These are phyloP conservation scores for Boletus sp. DNA, from an alignment of 768 basidiomycete genomes.

Conservation along the genomic window DNA sequence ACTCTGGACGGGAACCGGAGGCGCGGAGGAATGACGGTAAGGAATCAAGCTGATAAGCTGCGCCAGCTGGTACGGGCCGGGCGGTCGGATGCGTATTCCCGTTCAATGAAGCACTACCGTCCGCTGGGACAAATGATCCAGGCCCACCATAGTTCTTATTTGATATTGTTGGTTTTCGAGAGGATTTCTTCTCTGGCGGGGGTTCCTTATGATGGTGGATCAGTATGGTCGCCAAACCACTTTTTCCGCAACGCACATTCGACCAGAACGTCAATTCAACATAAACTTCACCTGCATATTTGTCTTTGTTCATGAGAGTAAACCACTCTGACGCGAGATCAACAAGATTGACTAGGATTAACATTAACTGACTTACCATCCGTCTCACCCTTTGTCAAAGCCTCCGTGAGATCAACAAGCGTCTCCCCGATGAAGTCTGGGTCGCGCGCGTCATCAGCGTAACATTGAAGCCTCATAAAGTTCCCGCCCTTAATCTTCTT, in stretches of 20 bases:
- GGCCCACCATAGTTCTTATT: slow-evolving; percentile 74
- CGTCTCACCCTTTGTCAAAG: slow-evolving; percentile 90
- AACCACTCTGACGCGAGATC: slow-evolving; percentile 77
- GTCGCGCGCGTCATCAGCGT: slow-evolving; percentile 92
- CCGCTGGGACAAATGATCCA: slow-evolving; percentile 66
- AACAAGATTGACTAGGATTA: slow-evolving; percentile 9
- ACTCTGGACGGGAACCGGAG: slow-evolving; percentile 61
- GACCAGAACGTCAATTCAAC: slow-evolving; percentile 97
- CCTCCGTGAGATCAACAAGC: slow-evolving; percentile 83
- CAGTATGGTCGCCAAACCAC: neutral
- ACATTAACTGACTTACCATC: slow-evolving; percentile 65
- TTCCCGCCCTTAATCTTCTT: slow-evolving; percentile 66
- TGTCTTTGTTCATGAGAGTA: slow-evolving; percentile 82
- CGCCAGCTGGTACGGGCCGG: slow-evolving; percentile 23
- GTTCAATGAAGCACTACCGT: slow-evolving; percentile 28
- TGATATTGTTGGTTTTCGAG: slow-evolving; percentile 46
- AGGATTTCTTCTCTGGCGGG: slow-evolving; percentile 65
- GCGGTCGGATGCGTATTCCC: slow-evolving; percentile 16
- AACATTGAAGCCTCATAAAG: slow-evolving; percentile 79
- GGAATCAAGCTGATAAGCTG: slow-evolving; percentile 43
- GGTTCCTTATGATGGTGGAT: slow-evolving; percentile 53
- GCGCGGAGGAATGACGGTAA: slow-evolving; percentile 59
- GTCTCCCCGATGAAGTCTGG: slow-evolving; percentile 95
- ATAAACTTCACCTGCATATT: slow-evolving; percentile 94
- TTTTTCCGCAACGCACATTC: slow-evolving; percentile 50